Evolutionary conservation across 495 filamentous ascomycete genomes (phyloP).

Genomic region (Trichoderma parareesei): DNA sequence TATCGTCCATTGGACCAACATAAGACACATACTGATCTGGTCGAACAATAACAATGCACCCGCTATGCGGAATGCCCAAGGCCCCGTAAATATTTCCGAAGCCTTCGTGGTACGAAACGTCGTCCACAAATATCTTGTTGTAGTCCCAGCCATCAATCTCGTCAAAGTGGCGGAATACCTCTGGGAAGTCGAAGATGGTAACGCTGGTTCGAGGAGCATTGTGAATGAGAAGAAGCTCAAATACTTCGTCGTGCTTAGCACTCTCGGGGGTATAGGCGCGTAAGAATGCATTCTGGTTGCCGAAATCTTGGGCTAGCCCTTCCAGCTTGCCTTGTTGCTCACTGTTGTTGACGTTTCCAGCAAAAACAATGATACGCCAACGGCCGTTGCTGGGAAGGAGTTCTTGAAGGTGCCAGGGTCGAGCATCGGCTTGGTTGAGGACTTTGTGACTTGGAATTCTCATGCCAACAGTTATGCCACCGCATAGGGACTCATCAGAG

Average conservation of each 20-base stretch:
- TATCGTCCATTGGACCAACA: neutral
- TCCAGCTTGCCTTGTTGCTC: neutral
- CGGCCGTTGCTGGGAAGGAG: slow-evolving; percentile 45
- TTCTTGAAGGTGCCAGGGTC: slow-evolving; percentile 47
- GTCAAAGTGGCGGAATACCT: slow-evolving; percentile 48
- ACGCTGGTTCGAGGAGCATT: slow-evolving; percentile 35
- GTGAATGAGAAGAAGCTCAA: slow-evolving; percentile 56
- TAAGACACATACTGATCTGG: slow-evolving; percentile 3
- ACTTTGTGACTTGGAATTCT: slow-evolving; percentile 53
- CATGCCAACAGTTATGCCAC: slow-evolving; percentile 28
- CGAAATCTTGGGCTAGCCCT: neutral
- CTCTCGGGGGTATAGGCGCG: neutral
- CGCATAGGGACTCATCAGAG: neutral
- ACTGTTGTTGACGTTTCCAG: slow-evolving; percentile 43
- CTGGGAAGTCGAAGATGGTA: slow-evolving; percentile 50
- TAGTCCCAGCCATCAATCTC: slow-evolving; percentile 56
- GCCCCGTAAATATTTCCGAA: slow-evolving; percentile 55
- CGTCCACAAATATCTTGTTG: slow-evolving; percentile 58
- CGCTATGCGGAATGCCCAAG: slow-evolving; percentile 41
- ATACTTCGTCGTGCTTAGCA: slow-evolving; percentile 16
- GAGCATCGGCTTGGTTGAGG: slow-evolving; percentile 50
- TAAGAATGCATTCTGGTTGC: neutral
- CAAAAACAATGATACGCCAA: slow-evolving; percentile 57
- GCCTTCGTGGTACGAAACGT: slow-evolving; percentile 48
- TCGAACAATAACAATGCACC: neutral